Evolutionary conservation across 2,329 filamentous ascomycete genomes (phyloP), one percentile per base, ranked within the genome.

Genomic region (Annulohypoxylon truncatum): DNA sequence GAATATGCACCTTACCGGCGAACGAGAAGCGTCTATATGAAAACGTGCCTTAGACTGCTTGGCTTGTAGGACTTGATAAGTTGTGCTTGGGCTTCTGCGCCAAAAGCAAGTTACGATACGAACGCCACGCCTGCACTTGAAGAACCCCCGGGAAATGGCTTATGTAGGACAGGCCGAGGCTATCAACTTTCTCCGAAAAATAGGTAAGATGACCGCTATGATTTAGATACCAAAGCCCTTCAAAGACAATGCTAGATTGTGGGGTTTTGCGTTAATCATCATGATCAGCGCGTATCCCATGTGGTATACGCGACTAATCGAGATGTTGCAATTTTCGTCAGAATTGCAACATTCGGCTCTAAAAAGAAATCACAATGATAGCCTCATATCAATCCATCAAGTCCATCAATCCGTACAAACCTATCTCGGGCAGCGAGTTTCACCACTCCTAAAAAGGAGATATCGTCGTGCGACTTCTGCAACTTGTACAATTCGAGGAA

Each of bases 1-100:
- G 15, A 5, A 31, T 24, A 64, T 68, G 66, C 66, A 66, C 40
- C 44, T 13, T 54, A 51, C 66, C 66, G 66, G 54, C 22, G 48
- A 38, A 20, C 44, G 31, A 44, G 24, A 48, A 56, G 38, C 28
- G 31, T 42, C 18, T 48, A 59, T 31, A 65, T 46, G 58, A 62
- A 59, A 18, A 35, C 12, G 42, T 46, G 18, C 35, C 48, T 50
- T 57, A 26, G 28, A 31, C 33, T 53, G 61, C 61, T 61, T 51
- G 40, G 52, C 18, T 18, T 44, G 55, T 61, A 55, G 42, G 55
- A 58, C 42, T 44, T 63, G 42, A 51, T 44, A 46, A 62, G 48
- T 48, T 9, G n/a, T 38, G 12, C n/a, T 8, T n/a, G 12, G 46
- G 12, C 4, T n/a, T 33, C 42, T 50, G 22, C 22, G 50, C 50